Base-by-base conservation (phyloP, 208 protist genomes). In the Crithidia sp. region DNA sequence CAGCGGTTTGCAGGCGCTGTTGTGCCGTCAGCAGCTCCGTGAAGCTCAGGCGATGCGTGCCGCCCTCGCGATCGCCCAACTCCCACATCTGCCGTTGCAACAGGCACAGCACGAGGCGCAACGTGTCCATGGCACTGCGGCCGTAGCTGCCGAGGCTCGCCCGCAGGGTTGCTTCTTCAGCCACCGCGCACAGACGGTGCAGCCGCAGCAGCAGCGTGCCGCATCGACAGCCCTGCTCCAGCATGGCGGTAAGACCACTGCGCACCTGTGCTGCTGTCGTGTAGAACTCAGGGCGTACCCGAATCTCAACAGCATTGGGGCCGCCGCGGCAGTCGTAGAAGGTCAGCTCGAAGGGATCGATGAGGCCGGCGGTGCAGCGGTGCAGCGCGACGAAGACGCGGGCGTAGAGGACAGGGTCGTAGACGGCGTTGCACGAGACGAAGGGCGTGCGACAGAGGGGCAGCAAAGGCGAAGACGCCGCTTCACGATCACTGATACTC, bases 131-230 rank as follows among this genome's bases (percentile, higher is more conserved):
- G 7, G 88, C 87, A 67, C 86, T 83, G 65, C 74, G 79, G 8
- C 91, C 91, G 75, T 96, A 96, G 67, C 80, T 84, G 37, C 91
- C 91, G n/a, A 96, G 79, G 36, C 70, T 73, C 9, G 74, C 79
- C 2, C 78, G 84, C 67, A 79, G 62, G n/a, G 76, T 60, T 41
- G 74, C 67, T 47, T 69, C 64, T 36, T 81, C 77, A 0, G 88
- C 76, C 13, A 87, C 72, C 0, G 67, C 77, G 74, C 86, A 92
- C 9, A 96, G 82, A 7, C 78, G 74, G 7, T 76, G 61, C 19
- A 96, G 76, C 7, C 88, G 85, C 52, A 89, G 71, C 19, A 94
- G 82, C 17, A 94, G 73, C 67, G 91, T 96, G 6, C 91, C 91
- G 47, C 71, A 81, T 13, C 79, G 61, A 61, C 91, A 96, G 74